Conservation (phyloP, 306 rosid genomes). For the cucumber (Cucumis sativus) region DNA sequence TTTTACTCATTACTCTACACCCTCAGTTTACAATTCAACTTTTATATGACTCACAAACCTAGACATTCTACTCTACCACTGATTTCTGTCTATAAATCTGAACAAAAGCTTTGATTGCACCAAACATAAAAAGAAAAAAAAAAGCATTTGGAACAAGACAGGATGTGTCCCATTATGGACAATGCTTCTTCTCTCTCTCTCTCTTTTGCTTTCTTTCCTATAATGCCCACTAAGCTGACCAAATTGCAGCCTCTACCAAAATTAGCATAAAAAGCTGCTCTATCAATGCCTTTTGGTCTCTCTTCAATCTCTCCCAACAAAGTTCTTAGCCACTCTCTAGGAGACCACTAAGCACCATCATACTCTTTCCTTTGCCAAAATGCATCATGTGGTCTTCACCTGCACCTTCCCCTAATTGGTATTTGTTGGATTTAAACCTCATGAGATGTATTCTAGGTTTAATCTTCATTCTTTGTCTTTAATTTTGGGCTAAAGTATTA, state of each 20-base stretch:
- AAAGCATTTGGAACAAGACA: background rate
- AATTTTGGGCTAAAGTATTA: too few relatives aligned
- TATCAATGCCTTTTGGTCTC: slow-evolving; percentile 9
- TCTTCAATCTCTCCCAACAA: background rate
- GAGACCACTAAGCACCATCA: background rate
- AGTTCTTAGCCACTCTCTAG: background rate
- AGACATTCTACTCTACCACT: background rate
- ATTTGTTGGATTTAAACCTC: background rate
- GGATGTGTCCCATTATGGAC: background rate
- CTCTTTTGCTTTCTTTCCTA: background rate
- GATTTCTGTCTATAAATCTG: background rate
- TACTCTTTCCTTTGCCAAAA: background rate
- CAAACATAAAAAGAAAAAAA: background rate
- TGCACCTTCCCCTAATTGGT: background rate
- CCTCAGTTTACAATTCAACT: background rate
- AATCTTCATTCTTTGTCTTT: background rate
- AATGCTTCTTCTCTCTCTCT: background rate
- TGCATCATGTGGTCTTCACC: background rate
- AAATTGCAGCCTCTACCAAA: slow-evolving; percentile 13
- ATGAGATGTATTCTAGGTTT: background rate
- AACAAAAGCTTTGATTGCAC: background rate
- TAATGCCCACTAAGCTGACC: slow-evolving; percentile 17
- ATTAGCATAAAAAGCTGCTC: slow-evolving; percentile 10
- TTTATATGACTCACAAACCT: background rate
- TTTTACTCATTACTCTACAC: background rate